Percentiles rank a stretch among this genome's conserved stretches.
These are phyloP conservation scores for Lanmaoa rubissima DNA, from an alignment of 768 basidiomycete species.

Conservation along the genomic window DNA sequence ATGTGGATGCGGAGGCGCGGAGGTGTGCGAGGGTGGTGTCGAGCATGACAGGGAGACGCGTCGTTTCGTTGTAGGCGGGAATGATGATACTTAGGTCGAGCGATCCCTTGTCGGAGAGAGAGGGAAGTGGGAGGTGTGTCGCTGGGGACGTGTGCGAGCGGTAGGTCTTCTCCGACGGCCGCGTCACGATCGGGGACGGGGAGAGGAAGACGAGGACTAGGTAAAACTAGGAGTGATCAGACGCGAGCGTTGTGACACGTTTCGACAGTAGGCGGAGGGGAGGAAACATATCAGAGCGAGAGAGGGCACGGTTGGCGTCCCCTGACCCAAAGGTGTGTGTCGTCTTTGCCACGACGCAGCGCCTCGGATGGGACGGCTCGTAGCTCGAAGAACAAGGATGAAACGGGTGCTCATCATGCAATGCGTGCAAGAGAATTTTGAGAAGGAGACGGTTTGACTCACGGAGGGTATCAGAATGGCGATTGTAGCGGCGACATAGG, in stretches of 20 bases:
- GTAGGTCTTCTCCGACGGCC: conserved; percentile 68
- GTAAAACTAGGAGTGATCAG: conserved; percentile 53
- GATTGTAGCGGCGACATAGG: conserved; percentile 20
- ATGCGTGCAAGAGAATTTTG: neutral
- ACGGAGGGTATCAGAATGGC: conserved; percentile 27
- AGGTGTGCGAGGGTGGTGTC: conserved; percentile 69
- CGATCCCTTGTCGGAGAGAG: conserved; percentile 51
- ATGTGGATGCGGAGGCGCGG: conserved; percentile 20
- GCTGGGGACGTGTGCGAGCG: conserved; percentile 53
- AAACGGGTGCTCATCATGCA: conserved; percentile 60
- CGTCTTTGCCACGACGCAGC: conserved; percentile 67
- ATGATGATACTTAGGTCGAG: conserved; percentile 81
- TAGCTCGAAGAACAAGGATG: conserved; percentile 95
- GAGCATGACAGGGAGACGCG: conserved; percentile 86
- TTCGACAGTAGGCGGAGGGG: neutral
- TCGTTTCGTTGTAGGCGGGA: conserved; percentile 88
- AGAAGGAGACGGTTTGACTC: conserved; percentile 17
- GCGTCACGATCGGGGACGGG: conserved; percentile 61
- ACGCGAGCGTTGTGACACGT: neutral
- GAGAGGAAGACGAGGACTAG: conserved; percentile 71
- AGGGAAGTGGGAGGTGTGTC: conserved; percentile 54
- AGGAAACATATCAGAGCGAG: conserved; percentile 28
- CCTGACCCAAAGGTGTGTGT: conserved; percentile 52
- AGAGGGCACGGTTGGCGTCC: conserved; percentile 30
- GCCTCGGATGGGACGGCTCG: conserved; percentile 47